Evolutionary conservation across 495 filamentous ascomycete genomes (phyloP), one percentile per base, ranked within the genome.

Genomic region (Aspergillus biplanus): DNA sequence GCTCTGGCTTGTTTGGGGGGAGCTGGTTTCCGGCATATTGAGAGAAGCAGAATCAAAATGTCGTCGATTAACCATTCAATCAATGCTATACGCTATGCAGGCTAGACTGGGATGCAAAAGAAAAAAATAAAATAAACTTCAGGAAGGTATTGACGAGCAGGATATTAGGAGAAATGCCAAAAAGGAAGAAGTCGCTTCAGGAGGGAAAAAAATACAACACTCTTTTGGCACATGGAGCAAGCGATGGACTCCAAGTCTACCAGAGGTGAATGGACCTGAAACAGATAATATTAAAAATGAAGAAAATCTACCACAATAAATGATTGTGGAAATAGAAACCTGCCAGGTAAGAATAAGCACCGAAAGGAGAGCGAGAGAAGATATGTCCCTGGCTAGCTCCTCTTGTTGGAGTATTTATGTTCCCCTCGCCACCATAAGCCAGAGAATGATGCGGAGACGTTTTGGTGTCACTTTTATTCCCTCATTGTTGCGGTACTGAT

Each of bases 21-120:
- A 57, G 32, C 66, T 71, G n/a, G 73, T 69, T 21, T 76, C 71
- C 46, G 74, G 65, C 72, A 77, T 76, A n/a, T 60, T 67, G 11
- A 34, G 33, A 46, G 21, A 9, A 55, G 39, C 34, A 46, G 53
- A 52, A 46, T 13, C 34, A 37, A 37, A 33, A 58, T 52, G 37
- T 37, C 32, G 56, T 37, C 21, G 8, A 54, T 35, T 12, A 18
- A 50, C 21, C 13, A 49, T 6, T 18, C 33, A 33, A 49, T 8
- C n/a, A 49, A 49, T 49, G 46, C n/a, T 50, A 21, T 12, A 59
- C 27, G 32, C 52, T 33, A 33, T 33, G 46, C n/a, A 7, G 27
- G 37, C 21, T 11, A 61, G 18, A 31, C 18, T 35, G 16, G 31
- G 16, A 50, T 33, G 46, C 18, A 31, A 42, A 34, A 37, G 48